Evolutionary conservation across 1,284 basidiomycete genomes (phyloP), one percentile per base, ranked within the genome.

Genomic region (Cryptococcus sp.): DNA sequence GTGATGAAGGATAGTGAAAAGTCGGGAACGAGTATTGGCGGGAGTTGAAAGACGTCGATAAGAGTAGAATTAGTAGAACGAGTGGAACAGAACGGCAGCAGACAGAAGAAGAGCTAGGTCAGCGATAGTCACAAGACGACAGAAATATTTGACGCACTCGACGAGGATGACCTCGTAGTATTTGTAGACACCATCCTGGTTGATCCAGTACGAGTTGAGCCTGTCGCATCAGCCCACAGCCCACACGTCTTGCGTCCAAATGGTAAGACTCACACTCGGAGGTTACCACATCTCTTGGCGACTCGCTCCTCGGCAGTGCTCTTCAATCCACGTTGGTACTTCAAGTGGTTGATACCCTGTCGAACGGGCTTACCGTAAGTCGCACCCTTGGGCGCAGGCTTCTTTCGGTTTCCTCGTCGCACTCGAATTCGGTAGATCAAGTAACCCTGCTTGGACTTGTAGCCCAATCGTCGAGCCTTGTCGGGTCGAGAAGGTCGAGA

Each of bases 381-480:
- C 54, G 94, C 93, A 66, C 94, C 94, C 82, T 98, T 99, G 71
- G 87, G 87, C 51, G 87, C 94, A 57, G 87, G 93, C 82, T 93
- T 95, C 81, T 99, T 99, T 79, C 95, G 85, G 84, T 97, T 97
- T 75, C 95, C 95, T 62, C 94, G 85, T 70, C 95, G 86, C 61
- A 99, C 94, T 64, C 94, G 90, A 68, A 98, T 80, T 65, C 95
- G 91, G 81, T 98, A 98, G 78, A 99, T 78, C 56, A 98, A 87
- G 75, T 91, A 99, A 68, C 95, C 95, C 78, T 99, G 95, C 83
- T 98, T 98, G 74, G 95, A 90, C 79, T 97, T 98, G 85, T 98
- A 99, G 51, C 94, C 94, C 57, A 99, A 81, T 64, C 93, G 87
- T 75, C 94, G 89, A 60, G 94, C 94, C 82, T 97, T 98, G 81